A percentile compares a stretch with the other conserved stretches of the same genome.
phyloP scores from a whole-genome alignment of 2,329 filamentous ascomycete species.

The Penicillium palitans region DNA sequence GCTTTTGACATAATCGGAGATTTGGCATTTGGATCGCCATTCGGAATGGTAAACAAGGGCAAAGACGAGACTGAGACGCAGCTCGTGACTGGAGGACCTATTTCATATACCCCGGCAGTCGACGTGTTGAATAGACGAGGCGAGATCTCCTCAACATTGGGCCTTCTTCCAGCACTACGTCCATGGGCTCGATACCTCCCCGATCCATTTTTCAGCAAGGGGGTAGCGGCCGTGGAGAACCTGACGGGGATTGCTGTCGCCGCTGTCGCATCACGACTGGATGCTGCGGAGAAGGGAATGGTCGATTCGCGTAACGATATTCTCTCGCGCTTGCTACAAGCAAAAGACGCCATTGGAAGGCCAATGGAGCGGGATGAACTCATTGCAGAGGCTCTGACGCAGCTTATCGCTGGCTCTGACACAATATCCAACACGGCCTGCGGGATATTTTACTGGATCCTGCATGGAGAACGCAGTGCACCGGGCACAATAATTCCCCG shows the following conservation, averaged over 20 bases:
- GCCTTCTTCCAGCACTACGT: slow-evolving; percentile 18
- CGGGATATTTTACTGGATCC: slow-evolving; percentile 26
- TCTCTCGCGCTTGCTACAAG: slow-evolving; percentile 31
- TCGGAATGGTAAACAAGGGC: slow-evolving; percentile 27
- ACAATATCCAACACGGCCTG: slow-evolving; percentile 36
- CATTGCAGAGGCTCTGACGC: slow-evolving; percentile 35
- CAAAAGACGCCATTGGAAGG: slow-evolving; percentile 30
- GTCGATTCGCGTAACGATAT: slow-evolving; percentile 30
- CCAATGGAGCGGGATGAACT: slow-evolving; percentile 33
- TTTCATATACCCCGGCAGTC: slow-evolving; percentile 20
- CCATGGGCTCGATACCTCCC: slow-evolving; percentile 22
- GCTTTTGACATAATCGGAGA: slow-evolving; percentile 26
- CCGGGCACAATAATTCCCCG: slow-evolving; percentile 19
- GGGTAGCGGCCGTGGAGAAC: slow-evolving; percentile 31
- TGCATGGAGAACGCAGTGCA: slow-evolving; percentile 27
- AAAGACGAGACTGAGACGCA: slow-evolving; percentile 22
- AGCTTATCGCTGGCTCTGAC: slow-evolving; percentile 39
- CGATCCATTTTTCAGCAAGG: slow-evolving; percentile 28
- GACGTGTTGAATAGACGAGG: slow-evolving; percentile 23
- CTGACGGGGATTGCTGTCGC: slow-evolving; percentile 26
- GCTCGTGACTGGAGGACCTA: slow-evolving; percentile 18
- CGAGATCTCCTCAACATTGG: slow-evolving; percentile 24
- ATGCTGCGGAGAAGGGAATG: slow-evolving; percentile 17
- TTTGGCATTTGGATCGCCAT: slow-evolving; percentile 24
- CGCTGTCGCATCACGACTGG: slow-evolving; percentile 18